A percentile compares a stretch with the other conserved stretches of the same genome.
Evolutionary conservation across 2,329 filamentous ascomycete species (phyloP).

Genomic region (Boeremia exigua): DNA sequence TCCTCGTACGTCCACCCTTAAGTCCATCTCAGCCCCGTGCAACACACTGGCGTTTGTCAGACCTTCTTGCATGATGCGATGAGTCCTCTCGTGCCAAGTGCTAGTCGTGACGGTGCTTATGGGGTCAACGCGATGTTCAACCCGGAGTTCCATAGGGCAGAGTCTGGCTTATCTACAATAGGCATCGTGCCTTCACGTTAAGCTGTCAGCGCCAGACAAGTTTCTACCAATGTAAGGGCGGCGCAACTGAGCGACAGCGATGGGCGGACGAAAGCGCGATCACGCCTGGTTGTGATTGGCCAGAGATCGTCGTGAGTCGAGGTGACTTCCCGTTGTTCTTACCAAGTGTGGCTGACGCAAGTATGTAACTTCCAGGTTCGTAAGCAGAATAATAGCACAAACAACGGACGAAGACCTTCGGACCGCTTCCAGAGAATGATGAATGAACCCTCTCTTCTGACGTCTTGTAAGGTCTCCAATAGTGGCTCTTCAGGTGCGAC

Average conservation of each 20-base stretch:
- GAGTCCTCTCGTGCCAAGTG: not conserved
- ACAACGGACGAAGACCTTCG: conserved; percentile 16
- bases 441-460: conserved; percentile 1
- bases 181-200: conserved; percentile 7
- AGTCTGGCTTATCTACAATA: not conserved
- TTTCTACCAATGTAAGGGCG: conserved; percentile 1
- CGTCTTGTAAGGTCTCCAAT: not conserved
- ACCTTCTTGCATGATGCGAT: not conserved
- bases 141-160: conserved; percentile 3
- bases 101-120: not conserved
- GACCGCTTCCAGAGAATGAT: not conserved
- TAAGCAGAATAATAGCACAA: conserved; percentile 5
- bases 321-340: not conserved
- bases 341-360: conserved; percentile 8
- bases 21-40: conserved; percentile 12
- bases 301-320: not conserved
- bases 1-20: not conserved
- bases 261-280: conserved; percentile 4
- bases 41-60: conserved; percentile 9
- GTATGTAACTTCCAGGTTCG: conserved; percentile 1
- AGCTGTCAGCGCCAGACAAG: conserved; percentile 8
- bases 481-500: not conserved
- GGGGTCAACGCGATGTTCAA: not conserved
- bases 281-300: not conserved
- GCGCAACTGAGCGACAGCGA: not conserved